These are phyloP conservation scores for Nitzschia palea DNA, from an alignment of 108 stramenopile species.

Conservation along the genomic window DNA sequence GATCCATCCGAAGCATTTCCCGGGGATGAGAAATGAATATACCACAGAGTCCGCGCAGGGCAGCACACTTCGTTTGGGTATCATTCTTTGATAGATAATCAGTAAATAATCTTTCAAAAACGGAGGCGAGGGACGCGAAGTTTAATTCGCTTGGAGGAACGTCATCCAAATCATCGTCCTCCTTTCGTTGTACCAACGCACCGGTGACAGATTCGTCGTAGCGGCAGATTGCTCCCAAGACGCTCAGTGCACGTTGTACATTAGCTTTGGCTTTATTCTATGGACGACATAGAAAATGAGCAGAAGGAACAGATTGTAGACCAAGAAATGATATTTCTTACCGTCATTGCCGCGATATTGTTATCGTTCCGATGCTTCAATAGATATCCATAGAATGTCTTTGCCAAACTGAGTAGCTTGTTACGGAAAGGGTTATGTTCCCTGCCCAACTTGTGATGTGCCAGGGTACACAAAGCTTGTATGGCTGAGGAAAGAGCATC, in stretches of 20 bases:
- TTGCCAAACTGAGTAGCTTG: constrained; percentile 55
- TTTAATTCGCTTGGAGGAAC: constrained; percentile 14
- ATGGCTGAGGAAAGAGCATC: constrained; percentile 64
- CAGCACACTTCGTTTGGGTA: constrained; percentile 62
- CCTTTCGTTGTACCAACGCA: constrained; percentile 29
- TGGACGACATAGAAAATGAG: too few species aligned
- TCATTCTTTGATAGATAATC: constrained; percentile 62
- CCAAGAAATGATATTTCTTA: not conserved
- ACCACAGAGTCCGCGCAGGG: constrained; percentile 71
- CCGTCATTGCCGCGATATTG: constrained; percentile 34
- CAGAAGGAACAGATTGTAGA: too few species aligned
- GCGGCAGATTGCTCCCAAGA: constrained; percentile 73
- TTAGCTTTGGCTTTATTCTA: constrained; percentile 43
- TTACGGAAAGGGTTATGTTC: constrained; percentile 38
- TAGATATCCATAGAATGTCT: constrained; percentile 75
- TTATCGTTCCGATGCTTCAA: constrained; percentile 48
- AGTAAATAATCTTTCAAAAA: constrained; percentile 65
- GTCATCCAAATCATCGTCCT: constrained; percentile 2
- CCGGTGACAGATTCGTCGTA: constrained; percentile 24
- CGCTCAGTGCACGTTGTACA: constrained; percentile 66
- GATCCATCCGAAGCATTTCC: constrained; percentile 70
- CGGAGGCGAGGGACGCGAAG: constrained; percentile 40
- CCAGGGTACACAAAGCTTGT: constrained; percentile 59
- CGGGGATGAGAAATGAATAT: constrained; percentile 80
- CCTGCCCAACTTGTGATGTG: constrained; percentile 43